Base-by-base conservation (phyloP, 1,139 yeast genomes). In the Saccharomycopsis hybrid region DNA sequence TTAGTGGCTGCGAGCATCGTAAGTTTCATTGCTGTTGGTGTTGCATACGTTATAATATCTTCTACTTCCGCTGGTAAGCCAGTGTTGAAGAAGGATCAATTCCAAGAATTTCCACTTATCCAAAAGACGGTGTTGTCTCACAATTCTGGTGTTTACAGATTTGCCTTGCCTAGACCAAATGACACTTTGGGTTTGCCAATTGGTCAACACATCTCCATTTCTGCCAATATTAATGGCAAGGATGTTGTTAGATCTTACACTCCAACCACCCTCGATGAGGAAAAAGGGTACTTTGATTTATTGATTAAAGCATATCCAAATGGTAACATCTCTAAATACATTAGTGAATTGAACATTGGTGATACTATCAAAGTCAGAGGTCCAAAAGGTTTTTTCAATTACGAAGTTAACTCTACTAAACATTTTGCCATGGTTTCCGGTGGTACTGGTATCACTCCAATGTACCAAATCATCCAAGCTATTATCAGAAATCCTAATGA, bases 401-500 rank as follows among this genome's bases (percentile, higher is more conserved):
- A 90, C 71, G 74, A 80, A 51, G 88, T 95, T 59, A 88, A 88
- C 66, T 83, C 85, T 77, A 83, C 80, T 57, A 72, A 78, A 54
- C 75, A 78, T 51, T 78, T 87, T 58, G 85, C 85, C 52, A 89
- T 92, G 89, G 82, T 92, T 58, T 96, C 96, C 41, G 96, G 96
- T 60, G 98, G 98, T 63, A 85, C 95, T 43, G 97, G 96, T 59
- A 85, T 89, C 62, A 85, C 97, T 33, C 97, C 97, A 60, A 86
- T 90, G 81, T 85, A 82, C 68, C 96, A 89, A 72, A 85, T 89
- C 63, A 76, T 89, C 59, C 80, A 82, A 59, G 89, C 89, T 48
- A 82, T 89, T 59, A 80, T 85, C 60, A 72, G 74, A 57, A 81
- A 86, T 62, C 90, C 94, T 24, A 74, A 72, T 41, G 96, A 88